Evolutionary conservation across 306 rosid species (phyloP).

Genomic region (Malus fusca): DNA sequence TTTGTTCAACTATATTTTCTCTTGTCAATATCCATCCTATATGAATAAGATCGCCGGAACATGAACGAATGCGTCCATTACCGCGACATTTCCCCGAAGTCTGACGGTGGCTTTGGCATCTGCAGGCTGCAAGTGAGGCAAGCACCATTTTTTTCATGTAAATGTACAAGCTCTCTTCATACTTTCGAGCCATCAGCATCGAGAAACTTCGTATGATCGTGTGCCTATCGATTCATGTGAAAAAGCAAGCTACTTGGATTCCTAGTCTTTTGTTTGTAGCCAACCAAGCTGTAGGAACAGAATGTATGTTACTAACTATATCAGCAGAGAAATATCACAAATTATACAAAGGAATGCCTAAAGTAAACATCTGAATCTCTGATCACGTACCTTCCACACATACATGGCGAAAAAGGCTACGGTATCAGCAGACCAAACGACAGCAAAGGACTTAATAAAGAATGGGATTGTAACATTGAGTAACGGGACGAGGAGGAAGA

Average conservation of each 20-base stretch:
- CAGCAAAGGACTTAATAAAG: conserved; percentile 89
- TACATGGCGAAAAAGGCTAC: conserved; percentile 86
- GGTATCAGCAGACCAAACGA: conserved; percentile 90
- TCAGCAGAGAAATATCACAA: conserved; percentile 10
- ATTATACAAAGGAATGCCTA: background rate
- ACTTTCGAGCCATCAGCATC: background rate
- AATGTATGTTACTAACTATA: background rate
- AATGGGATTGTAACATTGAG: conserved; percentile 81
- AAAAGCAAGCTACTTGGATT: conserved; percentile 5
- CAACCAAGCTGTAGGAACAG: conserved; percentile 59
- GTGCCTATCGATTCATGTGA: background rate
- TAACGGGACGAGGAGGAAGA: conserved; percentile 80
- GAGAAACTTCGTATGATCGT: background rate
- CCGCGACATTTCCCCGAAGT: background rate
- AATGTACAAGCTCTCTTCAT: background rate
- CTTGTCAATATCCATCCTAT: background rate
- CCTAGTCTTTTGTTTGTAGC: conserved; percentile 60
- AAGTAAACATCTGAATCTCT: background rate
- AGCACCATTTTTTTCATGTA: background rate
- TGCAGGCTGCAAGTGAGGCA: background rate
- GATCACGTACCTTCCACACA: conserved; percentile 74
- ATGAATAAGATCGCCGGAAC: background rate
- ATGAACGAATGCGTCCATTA: background rate
- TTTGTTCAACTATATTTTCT: background rate
- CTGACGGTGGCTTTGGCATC: background rate